These are phyloP conservation scores for Arabidopsis hybrid DNA, from an alignment of 441 rosid species.

Conservation along the genomic window DNA sequence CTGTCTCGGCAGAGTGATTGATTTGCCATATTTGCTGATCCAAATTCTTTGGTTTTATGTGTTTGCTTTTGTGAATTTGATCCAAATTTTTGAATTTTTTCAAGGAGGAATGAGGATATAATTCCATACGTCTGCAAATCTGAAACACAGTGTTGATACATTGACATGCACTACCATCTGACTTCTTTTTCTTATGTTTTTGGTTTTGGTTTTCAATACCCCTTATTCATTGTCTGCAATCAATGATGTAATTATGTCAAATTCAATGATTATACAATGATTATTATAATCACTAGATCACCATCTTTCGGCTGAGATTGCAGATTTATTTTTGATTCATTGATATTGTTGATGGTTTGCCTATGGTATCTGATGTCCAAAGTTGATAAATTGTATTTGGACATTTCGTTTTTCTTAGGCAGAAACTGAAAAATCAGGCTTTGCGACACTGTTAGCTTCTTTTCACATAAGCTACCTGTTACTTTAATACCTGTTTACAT, in stretches of 20 bases:
- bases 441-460: conserved; percentile 78
- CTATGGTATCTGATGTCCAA: conserved; percentile 84
- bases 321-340: background rate
- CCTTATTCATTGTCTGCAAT: conserved; percentile 37
- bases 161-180: conserved; percentile 92
- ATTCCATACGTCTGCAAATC: conserved; percentile 54
- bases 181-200: conserved; percentile 39
- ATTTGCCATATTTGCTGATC: conserved; percentile 47
- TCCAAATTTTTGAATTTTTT: background rate
- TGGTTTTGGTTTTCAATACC: background rate
- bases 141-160: conserved; percentile 56
- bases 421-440: conserved; percentile 53
- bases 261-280: conserved; percentile 52
- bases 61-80: background rate
- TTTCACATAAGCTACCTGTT: conserved; percentile 57
- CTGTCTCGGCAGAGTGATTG: conserved; percentile 37
- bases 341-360: conserved; percentile 36
- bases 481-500: conserved; percentile 41
- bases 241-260: conserved; percentile 55
- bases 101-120: conserved; percentile 62
- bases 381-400: conserved; percentile 49
- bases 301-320: conserved; percentile 92
- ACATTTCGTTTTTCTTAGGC: conserved; percentile 70
- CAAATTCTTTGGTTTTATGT: background rate
- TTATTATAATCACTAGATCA: conserved; percentile 53